These are phyloP conservation scores for Aspergillus intermedius DNA, from an alignment of 2,329 filamentous ascomycete species.

Conservation along the genomic window DNA sequence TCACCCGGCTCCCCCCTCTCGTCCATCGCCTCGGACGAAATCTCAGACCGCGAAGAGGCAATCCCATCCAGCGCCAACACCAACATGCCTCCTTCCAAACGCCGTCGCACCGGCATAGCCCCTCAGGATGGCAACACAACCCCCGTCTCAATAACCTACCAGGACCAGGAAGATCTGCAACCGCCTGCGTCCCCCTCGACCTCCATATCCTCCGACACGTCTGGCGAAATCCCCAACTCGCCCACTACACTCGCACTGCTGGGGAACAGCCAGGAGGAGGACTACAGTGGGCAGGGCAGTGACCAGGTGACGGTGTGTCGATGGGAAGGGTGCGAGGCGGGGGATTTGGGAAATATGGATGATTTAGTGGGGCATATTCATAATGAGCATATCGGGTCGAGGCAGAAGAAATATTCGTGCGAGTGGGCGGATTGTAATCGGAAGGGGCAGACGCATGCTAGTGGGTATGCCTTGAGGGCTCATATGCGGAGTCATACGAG, in stretches of 20 bases:
- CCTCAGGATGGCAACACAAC: slow-evolving; percentile 44
- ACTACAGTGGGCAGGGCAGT: slow-evolving; percentile 64
- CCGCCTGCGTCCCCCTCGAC: slow-evolving; percentile 48
- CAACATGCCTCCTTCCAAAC: slow-evolving; percentile 43
- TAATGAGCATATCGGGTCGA: slow-evolving; percentile 84
- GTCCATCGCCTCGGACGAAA: slow-evolving; percentile 57
- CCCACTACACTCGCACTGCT: slow-evolving; percentile 47
- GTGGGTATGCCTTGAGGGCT: slow-evolving; percentile 89
- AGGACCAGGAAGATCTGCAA: slow-evolving; percentile 34
- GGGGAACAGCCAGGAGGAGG: slow-evolving; percentile 41
- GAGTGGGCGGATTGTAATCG: slow-evolving; percentile 87
- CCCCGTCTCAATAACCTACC: slow-evolving; percentile 39
- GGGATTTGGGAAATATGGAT: slow-evolving; percentile 74
- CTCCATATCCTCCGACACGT: slow-evolving; percentile 84
- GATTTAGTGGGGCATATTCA: slow-evolving; percentile 76
- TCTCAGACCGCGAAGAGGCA: slow-evolving; percentile 50
- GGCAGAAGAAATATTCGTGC: slow-evolving; percentile 96
- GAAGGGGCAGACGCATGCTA: slow-evolving; percentile 87
- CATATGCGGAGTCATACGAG: slow-evolving; percentile 97
- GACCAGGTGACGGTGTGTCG: slow-evolving; percentile 72
- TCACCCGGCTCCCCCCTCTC: slow-evolving; percentile 60
- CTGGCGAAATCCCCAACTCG: slow-evolving; percentile 72
- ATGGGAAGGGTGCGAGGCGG: slow-evolving; percentile 68
- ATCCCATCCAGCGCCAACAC: slow-evolving; percentile 39
- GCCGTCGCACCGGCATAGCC: slow-evolving; percentile 40